phyloP scores from a whole-genome alignment of 192 early-diverging fungal species.

The Podila minutissima region DNA sequence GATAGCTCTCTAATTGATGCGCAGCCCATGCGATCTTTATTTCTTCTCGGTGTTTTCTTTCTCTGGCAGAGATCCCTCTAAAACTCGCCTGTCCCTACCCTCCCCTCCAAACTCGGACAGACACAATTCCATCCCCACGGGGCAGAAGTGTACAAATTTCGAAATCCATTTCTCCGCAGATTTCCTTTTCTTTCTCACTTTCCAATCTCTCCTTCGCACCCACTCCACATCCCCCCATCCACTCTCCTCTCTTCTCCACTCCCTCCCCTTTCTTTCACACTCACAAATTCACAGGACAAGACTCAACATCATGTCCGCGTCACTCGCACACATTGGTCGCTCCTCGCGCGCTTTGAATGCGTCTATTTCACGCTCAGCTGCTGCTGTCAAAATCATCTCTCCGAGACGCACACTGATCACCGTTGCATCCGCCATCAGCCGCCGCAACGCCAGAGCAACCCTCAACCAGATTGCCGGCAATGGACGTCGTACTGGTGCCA shows the following conservation, averaged over 20 bases:
- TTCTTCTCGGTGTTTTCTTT: constrained; percentile 8
- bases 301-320: constrained; percentile 36
- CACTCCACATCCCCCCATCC: background rate
- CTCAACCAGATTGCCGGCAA: constrained; percentile 6
- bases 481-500: background rate
- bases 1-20: too few relatives aligned
- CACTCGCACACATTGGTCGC: constrained; percentile 26
- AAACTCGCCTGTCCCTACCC: background rate
- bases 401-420: constrained; percentile 44
- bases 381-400: constrained; percentile 4
- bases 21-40: too few relatives aligned
- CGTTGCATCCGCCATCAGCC: constrained; percentile 25
- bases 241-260: background rate
- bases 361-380: constrained; percentile 10
- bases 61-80: background rate
- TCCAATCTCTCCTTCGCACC: background rate
- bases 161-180: constrained; percentile 2
- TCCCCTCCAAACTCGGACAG: background rate
- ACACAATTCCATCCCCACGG: too few relatives aligned
- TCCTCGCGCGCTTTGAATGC: constrained; percentile 41
- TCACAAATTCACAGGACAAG: constrained; percentile 7
- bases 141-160: background rate
- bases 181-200: constrained; percentile 1
- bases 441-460: constrained; percentile 7
- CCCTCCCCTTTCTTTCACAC: background rate